These are phyloP conservation scores for Cladosporium sp. DNA, from an alignment of 2,329 filamentous ascomycete genomes.

Conservation along the genomic window DNA sequence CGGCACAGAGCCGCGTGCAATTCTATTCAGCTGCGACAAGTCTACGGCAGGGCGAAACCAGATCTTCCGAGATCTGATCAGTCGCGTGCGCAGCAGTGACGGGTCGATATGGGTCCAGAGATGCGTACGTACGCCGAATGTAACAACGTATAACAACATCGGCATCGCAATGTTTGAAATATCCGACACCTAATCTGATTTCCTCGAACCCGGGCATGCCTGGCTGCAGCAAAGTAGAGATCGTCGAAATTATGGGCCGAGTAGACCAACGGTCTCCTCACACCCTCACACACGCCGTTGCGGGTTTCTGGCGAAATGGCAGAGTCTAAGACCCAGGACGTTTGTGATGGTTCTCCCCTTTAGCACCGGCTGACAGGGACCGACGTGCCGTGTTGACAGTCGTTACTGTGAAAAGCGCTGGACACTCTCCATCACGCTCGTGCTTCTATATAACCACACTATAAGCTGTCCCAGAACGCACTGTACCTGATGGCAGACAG, in stretches of 20 bases:
- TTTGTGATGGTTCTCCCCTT: not conserved
- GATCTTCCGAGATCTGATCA: no score
- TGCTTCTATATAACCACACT: not conserved
- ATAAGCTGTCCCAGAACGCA: not conserved
- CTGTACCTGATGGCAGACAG: not conserved
- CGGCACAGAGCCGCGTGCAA: no score
- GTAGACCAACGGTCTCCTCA: slow-evolving; percentile 4
- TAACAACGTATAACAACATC: no score
- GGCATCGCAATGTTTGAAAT: no score
- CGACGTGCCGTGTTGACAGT: not conserved
- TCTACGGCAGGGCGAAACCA: no score
- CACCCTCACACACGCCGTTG: slow-evolving; percentile 7
- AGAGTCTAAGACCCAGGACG: slow-evolving; percentile 9
- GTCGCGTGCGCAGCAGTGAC: no score
- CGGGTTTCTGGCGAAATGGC: not conserved
- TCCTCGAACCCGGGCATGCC: no score
- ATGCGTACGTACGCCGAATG: no score
- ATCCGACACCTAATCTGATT: no score
- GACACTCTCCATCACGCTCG: no score
- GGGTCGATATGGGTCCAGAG: no score
- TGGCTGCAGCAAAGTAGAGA: not conserved
- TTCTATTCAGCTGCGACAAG: no score
- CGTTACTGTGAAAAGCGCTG: not conserved
- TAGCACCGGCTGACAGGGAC: not conserved
- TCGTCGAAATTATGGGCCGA: not conserved